Percentiles rank a stretch among this genome's conserved stretches.
Conservation (phyloP, 1,284 basidiomycete genomes). For the Rhodotorula sp. region DNA sequence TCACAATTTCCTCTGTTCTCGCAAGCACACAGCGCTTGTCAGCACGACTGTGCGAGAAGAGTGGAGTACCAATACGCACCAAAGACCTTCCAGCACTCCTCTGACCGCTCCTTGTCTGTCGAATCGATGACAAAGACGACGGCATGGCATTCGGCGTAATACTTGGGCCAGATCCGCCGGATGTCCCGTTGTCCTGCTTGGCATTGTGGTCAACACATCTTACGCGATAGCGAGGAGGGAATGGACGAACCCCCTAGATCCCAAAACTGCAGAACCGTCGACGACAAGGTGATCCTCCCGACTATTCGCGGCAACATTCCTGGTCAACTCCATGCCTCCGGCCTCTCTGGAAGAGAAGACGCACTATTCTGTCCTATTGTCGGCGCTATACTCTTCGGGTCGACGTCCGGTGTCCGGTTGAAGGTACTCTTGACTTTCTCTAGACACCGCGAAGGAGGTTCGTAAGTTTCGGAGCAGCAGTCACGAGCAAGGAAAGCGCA, state of each 20-base stretch:
- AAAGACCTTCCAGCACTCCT: constrained; percentile 92
- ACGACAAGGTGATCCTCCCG: constrained; percentile 84
- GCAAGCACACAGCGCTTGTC: not conserved
- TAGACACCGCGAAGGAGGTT: not conserved
- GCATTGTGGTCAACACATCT: not conserved
- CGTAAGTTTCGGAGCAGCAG: not conserved
- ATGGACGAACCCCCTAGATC: constrained; percentile 66
- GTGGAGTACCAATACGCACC: no score
- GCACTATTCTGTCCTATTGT: constrained; percentile 92
- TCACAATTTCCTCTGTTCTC: constrained; percentile 71
- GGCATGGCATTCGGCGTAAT: constrained; percentile 91
- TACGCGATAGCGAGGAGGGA: no score
- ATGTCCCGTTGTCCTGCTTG: constrained; percentile 72
- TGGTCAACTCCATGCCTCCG: not conserved
- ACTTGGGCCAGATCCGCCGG: constrained; percentile 84
- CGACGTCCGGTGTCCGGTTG: constrained; percentile 75
- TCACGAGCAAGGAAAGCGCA: not conserved
- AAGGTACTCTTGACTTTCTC: constrained; percentile 91
- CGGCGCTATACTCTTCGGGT: constrained; percentile 84
- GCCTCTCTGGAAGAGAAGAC: not conserved
- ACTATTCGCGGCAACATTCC: constrained; percentile 55
- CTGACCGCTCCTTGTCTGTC: constrained; percentile 74
- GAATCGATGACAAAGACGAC: constrained; percentile 90
- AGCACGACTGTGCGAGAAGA: no score
- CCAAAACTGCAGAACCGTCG: constrained; percentile 89